A percentile compares a stretch with the other conserved stretches of the same genome.
Evolutionary conservation across 768 basidiomycete species (phyloP).

Genomic region (Neoboletus brunneissimus): DNA sequence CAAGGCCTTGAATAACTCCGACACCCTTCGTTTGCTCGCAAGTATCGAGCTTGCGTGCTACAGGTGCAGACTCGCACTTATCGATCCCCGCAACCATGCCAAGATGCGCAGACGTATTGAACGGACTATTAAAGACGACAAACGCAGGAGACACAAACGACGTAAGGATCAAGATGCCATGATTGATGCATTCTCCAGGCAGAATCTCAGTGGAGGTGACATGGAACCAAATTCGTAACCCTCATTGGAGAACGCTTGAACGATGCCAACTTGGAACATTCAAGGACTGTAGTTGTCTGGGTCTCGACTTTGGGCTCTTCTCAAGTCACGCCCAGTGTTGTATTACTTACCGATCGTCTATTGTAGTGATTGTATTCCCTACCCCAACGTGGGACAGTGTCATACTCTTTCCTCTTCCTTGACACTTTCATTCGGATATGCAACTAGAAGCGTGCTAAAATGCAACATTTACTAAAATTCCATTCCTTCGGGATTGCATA

Average conservation of each 20-base stretch:
- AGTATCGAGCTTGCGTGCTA: constrained; percentile 86
- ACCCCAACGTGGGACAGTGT: constrained; percentile 3
- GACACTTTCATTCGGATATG: constrained; percentile 1
- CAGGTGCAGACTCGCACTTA: constrained; percentile 63
- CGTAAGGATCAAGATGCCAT: constrained; percentile 83
- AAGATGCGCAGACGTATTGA: constrained; percentile 71
- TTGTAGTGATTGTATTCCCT: constrained; percentile 18
- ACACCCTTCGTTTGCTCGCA: constrained; percentile 76
- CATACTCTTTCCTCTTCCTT: constrained; percentile 4
- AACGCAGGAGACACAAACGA: constrained; percentile 73
- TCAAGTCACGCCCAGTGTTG: constrained; percentile 15
- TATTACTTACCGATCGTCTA: constrained; percentile 23
- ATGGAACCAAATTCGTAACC: constrained; percentile 27
- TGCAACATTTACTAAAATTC: not conserved
- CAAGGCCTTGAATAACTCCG: constrained; percentile 79
- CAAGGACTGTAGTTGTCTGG: constrained; percentile 13
- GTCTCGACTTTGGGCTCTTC: constrained; percentile 2
- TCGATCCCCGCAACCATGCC: constrained; percentile 63
- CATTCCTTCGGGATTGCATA: not conserved
- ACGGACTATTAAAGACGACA: constrained; percentile 81
- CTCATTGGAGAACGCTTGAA: constrained; percentile 4
- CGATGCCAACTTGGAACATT: constrained; percentile 7
- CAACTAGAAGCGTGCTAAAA: constrained; percentile 11
- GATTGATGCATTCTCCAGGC: constrained; percentile 72
- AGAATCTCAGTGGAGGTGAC: constrained; percentile 36